Evolutionary conservation across 2,329 filamentous ascomycete genomes (phyloP), one percentile per base, ranked within the genome.

Genomic region (Leptographium radiaticola): DNA sequence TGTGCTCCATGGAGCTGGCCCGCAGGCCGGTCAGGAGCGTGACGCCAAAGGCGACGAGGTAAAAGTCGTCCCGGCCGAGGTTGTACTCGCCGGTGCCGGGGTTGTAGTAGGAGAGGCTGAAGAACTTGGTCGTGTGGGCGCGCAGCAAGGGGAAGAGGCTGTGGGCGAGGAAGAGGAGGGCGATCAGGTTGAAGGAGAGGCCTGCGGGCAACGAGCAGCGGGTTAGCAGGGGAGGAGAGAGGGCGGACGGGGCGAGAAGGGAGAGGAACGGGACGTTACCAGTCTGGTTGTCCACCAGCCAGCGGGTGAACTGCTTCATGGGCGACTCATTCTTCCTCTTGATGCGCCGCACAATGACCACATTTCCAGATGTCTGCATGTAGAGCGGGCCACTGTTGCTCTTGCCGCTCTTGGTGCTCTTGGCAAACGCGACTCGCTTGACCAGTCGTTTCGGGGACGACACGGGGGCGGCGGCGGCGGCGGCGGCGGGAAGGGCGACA

Each of bases 21-120:
- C 93, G 84, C 51, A 96, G 75, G 25, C 87, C 90, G 2, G 89
- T 96, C 66, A 96, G 90, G 53, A 89, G 77, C 53, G 95, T 75
- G 60, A 95, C 80, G 73, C 84, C 91, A 64, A 86, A 85, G 12
- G 79, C 66, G 48, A 96, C 83, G 63, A 90, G 80, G 66, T 84
- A 86, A 58, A 81, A 72, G 69, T 98, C 93, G 64, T 94, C 84
- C 66, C 75, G 77, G 57, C 93, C 91, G 60, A 85, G 79, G 48
- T 79, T 80, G 68, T 95, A 97, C 57, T 78, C 70, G 46, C 80
- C 83, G 1, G 82, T 81, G 9, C 72, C 65, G 0, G 80, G 70
- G 65, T 91, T 87, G 68, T 84, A 83, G 72, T 97, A 93, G 55
- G 87, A 90, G 55, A 96, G 78, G 54, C 81, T 79, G 71, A 95